Evolutionary conservation across 257 asterid genomes (phyloP), one percentile per base, ranked within the genome.

Genomic region (Gynochthodes officinalis): DNA sequence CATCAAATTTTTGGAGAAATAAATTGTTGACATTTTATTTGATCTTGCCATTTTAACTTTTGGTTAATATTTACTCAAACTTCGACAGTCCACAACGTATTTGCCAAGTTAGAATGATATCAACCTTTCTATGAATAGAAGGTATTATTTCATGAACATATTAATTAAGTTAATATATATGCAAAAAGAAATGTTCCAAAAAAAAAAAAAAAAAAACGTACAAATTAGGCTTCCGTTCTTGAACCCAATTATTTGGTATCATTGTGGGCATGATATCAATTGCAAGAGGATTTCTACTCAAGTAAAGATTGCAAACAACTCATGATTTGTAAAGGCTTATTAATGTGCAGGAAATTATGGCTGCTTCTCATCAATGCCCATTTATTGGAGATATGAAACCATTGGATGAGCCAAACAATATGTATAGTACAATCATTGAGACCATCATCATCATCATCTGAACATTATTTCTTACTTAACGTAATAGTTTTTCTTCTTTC

Each of bases 261-360:
- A 39, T 39, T 37, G 23, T 21, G 28, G 0, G 1, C 2, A 33
- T 35, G 67, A 19, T 35, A 39, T 40, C 11, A 39, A n/a, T 63
- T n/a, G 50, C 58, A 46, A 50, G 49, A 68, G 73, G 46, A 13
- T 53, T 69, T 37, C 11, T 33, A 18, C 4, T 53, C 14, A 69
- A 69, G 73, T 28, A 69, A 69, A 69, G 69, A 62, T 37, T 62
- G 33, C 39, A 27, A n/a, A 64, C 23, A n/a, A 57, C 21, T 43
- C 13, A 43, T 43, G 40, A 58, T 30, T 59, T 3, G n/a, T 28
- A 40, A 28, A 39, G 53, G 46, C 68, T 40, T 49, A 59, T 72
- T 60, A 72, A 60, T 72, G 76, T 1, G 59, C 67, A 57, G 21
- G 67, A 48, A 71, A 71, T 25, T 25, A 55, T 70, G 23, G 65